Evolutionary conservation across 345 rosid genomes (phyloP).

Genomic region (Geranium rotundifolium): DNA sequence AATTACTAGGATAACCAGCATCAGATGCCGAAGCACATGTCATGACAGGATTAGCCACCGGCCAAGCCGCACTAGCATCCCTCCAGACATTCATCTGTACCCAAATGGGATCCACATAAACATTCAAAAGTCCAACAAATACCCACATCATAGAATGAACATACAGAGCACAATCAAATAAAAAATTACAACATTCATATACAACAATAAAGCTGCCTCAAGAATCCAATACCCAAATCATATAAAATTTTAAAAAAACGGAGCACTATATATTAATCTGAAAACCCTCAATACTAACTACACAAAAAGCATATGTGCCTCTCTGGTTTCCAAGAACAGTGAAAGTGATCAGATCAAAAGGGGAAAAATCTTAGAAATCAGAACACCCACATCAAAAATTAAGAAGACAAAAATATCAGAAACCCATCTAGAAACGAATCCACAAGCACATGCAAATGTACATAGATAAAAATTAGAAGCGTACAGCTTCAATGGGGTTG

Average conservation of each 20-base stretch:
- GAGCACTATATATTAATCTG: too few relatives aligned
- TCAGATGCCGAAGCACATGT: constrained; percentile 75
- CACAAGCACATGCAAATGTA: not conserved
- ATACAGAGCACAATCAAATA: not conserved
- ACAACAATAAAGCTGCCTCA: too few relatives aligned
- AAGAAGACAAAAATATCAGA: too few relatives aligned
- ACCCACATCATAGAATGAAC: not conserved
- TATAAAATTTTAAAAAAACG: too few relatives aligned
- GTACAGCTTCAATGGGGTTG: constrained; percentile 76
- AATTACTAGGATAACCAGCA: constrained; percentile 77
- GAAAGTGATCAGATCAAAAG: not conserved
- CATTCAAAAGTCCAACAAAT: not conserved
- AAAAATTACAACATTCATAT: too few relatives aligned
- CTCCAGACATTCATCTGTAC: constrained; percentile 63
- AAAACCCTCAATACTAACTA: too few relatives aligned
- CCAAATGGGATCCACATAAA: constrained; percentile 9
- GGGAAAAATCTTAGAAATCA: not conserved
- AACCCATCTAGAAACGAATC: too few relatives aligned
- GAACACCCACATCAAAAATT: not conserved
- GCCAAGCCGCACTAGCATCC: constrained; percentile 74
- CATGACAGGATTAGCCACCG: constrained; percentile 87
- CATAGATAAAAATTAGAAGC: constrained; percentile 5
- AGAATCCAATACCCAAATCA: too few relatives aligned
- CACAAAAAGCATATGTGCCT: too few relatives aligned
- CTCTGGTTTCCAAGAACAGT: too few relatives aligned